phyloP scores from a whole-genome alignment of 805 yeast species.

The Sugiyamaella valdiviana region DNA sequence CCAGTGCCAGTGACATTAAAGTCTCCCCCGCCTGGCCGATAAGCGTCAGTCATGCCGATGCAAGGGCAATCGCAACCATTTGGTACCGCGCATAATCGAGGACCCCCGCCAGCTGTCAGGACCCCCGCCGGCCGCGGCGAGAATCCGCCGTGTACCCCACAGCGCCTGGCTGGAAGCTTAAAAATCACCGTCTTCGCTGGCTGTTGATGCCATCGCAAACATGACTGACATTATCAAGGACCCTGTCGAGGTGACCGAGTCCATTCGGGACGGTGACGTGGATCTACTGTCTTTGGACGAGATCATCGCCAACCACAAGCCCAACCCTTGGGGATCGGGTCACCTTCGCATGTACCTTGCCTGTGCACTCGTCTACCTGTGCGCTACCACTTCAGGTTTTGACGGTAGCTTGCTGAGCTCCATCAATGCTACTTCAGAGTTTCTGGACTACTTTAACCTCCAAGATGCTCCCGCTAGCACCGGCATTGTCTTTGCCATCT shows the following conservation, averaged over 20 bases:
- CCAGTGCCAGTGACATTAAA: no score
- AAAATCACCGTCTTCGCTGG: no score
- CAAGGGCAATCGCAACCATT: no score
- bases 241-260: background rate
- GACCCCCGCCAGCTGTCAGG: no score
- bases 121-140: no score
- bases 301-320: constrained; percentile 8
- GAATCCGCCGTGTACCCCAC: no score
- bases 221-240: background rate
- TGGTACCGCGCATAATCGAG: no score
- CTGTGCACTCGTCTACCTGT: constrained; percentile 12
- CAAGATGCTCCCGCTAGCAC: constrained; percentile 12
- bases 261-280: background rate
- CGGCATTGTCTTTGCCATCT: constrained; percentile 17
- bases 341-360: constrained; percentile 8
- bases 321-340: constrained; percentile 12
- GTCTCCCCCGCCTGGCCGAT: no score
- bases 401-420: constrained; percentile 19
- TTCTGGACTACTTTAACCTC: constrained; percentile 10
- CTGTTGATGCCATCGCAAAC: no score
- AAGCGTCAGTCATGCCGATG: no score
- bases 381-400: constrained; percentile 15
- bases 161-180: no score
- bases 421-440: constrained; percentile 16
- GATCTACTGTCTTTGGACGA: constrained; percentile 8